Evolutionary conservation across 805 yeast genomes (phyloP).

Genomic region (Clavispora asparagi): DNA sequence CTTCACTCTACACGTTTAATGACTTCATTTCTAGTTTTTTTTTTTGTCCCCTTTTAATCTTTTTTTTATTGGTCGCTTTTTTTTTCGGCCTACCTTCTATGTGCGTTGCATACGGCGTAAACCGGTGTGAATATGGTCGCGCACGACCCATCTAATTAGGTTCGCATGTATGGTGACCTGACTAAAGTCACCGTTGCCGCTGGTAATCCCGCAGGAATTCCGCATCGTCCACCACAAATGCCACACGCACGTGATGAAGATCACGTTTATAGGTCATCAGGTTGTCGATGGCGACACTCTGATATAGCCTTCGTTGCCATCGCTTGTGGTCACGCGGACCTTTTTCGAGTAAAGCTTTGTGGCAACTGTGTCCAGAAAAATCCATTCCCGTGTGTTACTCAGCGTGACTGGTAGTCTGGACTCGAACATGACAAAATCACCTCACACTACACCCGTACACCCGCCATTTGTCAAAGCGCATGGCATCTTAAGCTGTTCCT

Average conservation of each 20-base stretch:
- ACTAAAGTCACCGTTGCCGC: not conserved
- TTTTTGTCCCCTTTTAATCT: not conserved
- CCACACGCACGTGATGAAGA: not conserved
- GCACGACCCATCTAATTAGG: not conserved
- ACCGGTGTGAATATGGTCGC: not conserved
- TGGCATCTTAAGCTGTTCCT: not conserved
- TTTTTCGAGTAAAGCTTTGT: not conserved
- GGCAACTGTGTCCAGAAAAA: not conserved
- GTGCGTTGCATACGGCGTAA: not conserved
- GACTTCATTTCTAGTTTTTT: no score
- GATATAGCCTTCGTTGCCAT: not conserved
- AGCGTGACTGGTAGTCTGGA: not conserved
- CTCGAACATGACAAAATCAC: not conserved
- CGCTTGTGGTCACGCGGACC: not conserved
- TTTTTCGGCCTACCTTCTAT: not conserved
- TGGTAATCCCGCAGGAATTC: not conserved
- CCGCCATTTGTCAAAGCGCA: not conserved
- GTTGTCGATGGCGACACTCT: not conserved
- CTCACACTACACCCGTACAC: not conserved
- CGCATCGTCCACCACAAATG: not conserved
- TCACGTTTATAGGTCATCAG: not conserved
- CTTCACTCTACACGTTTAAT: no score
- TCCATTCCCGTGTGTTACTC: not conserved
- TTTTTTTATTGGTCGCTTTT: not conserved
- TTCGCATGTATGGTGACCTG: not conserved